Evolutionary conservation across 352 stramenopile genomes (phyloP).

Genomic region (Phytopythium oedochilum): DNA sequence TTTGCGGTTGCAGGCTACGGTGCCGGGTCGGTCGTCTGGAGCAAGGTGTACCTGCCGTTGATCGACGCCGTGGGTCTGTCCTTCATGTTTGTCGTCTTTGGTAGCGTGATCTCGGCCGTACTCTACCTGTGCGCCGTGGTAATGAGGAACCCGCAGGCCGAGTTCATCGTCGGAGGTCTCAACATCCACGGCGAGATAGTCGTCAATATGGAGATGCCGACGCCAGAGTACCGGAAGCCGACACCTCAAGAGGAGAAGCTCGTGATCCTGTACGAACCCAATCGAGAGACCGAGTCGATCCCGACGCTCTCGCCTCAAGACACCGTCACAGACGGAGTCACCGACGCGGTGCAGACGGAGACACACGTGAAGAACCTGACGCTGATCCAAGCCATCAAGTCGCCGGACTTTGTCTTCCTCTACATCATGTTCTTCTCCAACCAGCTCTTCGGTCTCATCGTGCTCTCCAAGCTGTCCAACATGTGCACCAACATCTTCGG

Average conservation of each 20-base stretch:
- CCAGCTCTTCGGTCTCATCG: constrained; percentile 59
- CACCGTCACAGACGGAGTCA: constrained; percentile 11
- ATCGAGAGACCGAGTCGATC: constrained; percentile 38
- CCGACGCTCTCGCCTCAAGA: constrained; percentile 21
- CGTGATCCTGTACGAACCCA: constrained; percentile 28
- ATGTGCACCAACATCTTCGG: constrained; percentile 54
- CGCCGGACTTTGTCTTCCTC: constrained; percentile 54
- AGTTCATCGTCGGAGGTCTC: constrained; percentile 40
- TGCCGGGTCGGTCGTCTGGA: constrained; percentile 46
- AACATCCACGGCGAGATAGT: constrained; percentile 57
- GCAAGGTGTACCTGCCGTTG: constrained; percentile 29
- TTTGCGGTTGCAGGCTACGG: constrained; percentile 58
- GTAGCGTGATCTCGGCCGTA: constrained; percentile 24
- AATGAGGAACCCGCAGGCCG: constrained; percentile 35
- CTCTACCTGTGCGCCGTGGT: constrained; percentile 40
- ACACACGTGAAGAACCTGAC: constrained; percentile 40
- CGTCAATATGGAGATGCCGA: constrained; percentile 18
- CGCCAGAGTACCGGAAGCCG: too few relatives aligned
- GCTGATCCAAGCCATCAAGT: constrained; percentile 49
- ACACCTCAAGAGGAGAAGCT: constrained; percentile 21
- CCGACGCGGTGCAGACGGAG: constrained; percentile 19
- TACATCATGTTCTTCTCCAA: constrained; percentile 69
- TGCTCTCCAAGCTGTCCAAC: constrained; percentile 51
- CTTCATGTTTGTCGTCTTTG: constrained; percentile 39
- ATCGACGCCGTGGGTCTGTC: constrained; percentile 40